Conservation (phyloP, 192 early-diverging fungal species). For the Linnemannia elongata region DNA sequence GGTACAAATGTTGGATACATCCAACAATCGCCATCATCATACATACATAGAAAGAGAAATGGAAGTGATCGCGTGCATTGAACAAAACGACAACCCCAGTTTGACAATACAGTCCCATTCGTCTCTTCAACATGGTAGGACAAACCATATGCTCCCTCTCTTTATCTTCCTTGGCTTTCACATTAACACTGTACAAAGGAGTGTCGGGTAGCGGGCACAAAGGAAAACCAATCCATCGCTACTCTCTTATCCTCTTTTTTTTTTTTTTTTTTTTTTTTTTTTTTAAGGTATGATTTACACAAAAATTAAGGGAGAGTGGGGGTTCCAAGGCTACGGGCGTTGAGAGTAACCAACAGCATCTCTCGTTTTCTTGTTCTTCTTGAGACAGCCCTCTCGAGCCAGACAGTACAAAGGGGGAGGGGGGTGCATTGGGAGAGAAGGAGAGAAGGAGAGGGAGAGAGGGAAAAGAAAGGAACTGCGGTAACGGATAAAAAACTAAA, state of each 20-base stretch:
- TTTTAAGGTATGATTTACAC: not conserved
- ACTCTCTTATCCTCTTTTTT: not conserved
- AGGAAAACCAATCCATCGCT: not conserved
- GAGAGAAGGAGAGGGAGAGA: too few species aligned
- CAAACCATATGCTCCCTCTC: not conserved
- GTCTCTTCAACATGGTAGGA: not conserved
- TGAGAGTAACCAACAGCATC: not conserved
- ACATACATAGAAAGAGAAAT: too few species aligned
- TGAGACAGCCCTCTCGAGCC: not conserved
- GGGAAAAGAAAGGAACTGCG: not conserved
- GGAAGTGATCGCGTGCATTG: not conserved
- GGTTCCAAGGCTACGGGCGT: not conserved
- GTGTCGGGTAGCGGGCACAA: not conserved
- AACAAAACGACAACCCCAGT: not conserved
- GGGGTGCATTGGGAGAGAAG: not conserved
- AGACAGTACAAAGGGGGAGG: not conserved
- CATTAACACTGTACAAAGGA: not conserved
- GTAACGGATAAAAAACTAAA: conserved; percentile 2
- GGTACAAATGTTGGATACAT: too few species aligned
- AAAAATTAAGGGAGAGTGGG: not conserved
- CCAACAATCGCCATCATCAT: too few species aligned
- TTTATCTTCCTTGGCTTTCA: not conserved
- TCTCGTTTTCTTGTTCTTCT: not conserved
- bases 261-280: not conserved
- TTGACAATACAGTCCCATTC: not conserved